Base-by-base conservation (phyloP, 1,284 basidiomycete genomes). In the Malassezia obtusa region DNA sequence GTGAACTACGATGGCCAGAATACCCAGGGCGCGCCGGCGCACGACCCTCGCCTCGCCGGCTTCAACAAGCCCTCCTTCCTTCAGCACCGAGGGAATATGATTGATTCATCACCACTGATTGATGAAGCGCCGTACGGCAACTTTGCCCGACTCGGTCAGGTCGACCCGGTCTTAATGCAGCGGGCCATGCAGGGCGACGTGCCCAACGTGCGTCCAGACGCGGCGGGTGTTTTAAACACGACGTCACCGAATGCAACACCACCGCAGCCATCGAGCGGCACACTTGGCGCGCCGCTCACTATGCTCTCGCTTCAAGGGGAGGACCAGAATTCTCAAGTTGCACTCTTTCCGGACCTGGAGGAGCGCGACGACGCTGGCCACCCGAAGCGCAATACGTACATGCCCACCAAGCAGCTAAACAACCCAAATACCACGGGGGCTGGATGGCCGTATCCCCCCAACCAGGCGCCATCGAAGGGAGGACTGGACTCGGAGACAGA, bases 241-340 rank as follows among this genome's bases (percentile, higher is more conserved):
- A 15, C 8, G 12, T 33, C 28, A 12, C 28, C 28, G 4, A 31
- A 33, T 21, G 33, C 41, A 8, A 46, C 45, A 9, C 25, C 45
- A n/a, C 45, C 33, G 10, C 49, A 50, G 19, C 49, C 49, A 24
- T 55, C 52, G 19, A 55, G 52, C 26, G 52, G 52, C 5, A 55
- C 47, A 21, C 53, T 56, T 6, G 53, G 53, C 17, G 35, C 48
- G 4, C 53, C 53, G 9, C 28, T 56, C 22, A 45, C 44, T 24
- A 38, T 56, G 31, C 43, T 56, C 7, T 56, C 53, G 43, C 44
- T 56, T 14, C 53, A 56, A 21, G 43, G 43, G n/a, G 41, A 19
- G 26, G 37, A 40, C 30, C n/a, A 12, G 11, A 28, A 30, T 22
- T 10, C 21, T 12, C 14, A 30, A 12, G 22, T 14, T 5, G 28